phyloP scores from a whole-genome alignment of 495 filamentous ascomycete genomes.

The Neurospora sublineolata region DNA sequence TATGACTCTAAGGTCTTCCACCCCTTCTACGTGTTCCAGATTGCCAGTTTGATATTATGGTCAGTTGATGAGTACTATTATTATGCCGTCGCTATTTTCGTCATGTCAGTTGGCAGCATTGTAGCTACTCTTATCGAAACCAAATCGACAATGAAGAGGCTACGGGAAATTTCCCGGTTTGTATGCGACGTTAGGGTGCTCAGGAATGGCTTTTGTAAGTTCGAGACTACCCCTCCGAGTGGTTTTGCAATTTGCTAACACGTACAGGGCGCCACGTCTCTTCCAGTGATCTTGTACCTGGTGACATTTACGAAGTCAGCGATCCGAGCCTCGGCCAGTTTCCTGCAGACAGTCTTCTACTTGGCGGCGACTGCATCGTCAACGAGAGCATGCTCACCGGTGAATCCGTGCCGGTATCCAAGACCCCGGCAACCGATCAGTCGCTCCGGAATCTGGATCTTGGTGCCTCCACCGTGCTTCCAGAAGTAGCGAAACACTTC shows the following conservation, averaged over 20 bases:
- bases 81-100: slow-evolving; percentile 89
- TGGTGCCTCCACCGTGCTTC: slow-evolving; percentile 62
- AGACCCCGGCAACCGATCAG: slow-evolving; percentile 75
- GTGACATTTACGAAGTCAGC: slow-evolving; percentile 94
- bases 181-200: slow-evolving; percentile 90
- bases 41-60: slow-evolving; percentile 91
- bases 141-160: slow-evolving; percentile 77
- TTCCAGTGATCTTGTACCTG: slow-evolving; percentile 83
- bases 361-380: slow-evolving; percentile 94
- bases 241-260: slow-evolving; percentile 14
- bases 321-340: slow-evolving; percentile 91
- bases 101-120: slow-evolving; percentile 90
- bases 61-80: slow-evolving; percentile 94
- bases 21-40: slow-evolving; percentile 96
- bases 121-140: slow-evolving; percentile 83
- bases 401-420: slow-evolving; percentile 95
- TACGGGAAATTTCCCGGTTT: slow-evolving; percentile 87
- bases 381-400: slow-evolving; percentile 99
- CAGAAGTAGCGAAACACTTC: slow-evolving; percentile 74
- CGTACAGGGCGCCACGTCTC: slow-evolving; percentile 66
- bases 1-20: slow-evolving; percentile 59
- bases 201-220: slow-evolving; percentile 86
- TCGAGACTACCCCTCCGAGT: background rate
- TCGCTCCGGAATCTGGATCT: slow-evolving; percentile 63
- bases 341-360: slow-evolving; percentile 82